Evolutionary conservation across 1,284 basidiomycete genomes (phyloP).

Genomic region (Pseudozyma pruni): DNA sequence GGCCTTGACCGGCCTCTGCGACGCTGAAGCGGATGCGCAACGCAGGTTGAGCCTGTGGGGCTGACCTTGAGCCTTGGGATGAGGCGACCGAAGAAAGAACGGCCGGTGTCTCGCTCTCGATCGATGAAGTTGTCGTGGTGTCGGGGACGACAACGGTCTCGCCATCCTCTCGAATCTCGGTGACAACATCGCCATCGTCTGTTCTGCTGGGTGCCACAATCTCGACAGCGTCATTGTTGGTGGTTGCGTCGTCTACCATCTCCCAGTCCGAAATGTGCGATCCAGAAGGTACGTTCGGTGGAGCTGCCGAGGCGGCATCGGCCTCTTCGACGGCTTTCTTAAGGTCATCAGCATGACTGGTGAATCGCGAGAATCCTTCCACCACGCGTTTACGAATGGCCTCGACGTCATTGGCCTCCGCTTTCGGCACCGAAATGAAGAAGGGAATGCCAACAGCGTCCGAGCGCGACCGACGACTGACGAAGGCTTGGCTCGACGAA

Average conservation of each 20-base stretch:
- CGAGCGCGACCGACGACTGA: constrained; percentile 29
- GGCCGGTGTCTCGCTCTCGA: not conserved
- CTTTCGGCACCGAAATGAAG: constrained; percentile 57
- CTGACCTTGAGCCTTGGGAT: not conserved
- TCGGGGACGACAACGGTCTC: constrained; percentile 42
- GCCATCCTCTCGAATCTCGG: constrained; percentile 52
- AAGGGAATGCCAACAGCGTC: constrained; percentile 61
- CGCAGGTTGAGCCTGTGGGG: constrained; percentile 4
- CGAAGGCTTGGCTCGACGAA: constrained; percentile 36
- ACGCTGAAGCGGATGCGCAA: constrained; percentile 40
- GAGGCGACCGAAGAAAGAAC: not conserved
- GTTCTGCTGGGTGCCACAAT: constrained; percentile 19
- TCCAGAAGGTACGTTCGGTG: constrained; percentile 1
- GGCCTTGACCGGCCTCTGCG: constrained; percentile 39
- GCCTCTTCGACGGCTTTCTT: constrained; percentile 19
- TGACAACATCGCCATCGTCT: constrained; percentile 29
- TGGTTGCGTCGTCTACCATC: constrained; percentile 37
- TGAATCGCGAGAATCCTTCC: constrained; percentile 47
- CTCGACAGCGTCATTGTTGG: constrained; percentile 19
- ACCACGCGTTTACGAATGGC: constrained; percentile 44
- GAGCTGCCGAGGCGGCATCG: not conserved
- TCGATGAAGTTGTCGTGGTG: not conserved
- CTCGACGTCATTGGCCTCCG: constrained; percentile 40
- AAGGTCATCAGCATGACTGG: constrained; percentile 18
- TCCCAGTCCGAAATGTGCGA: constrained; percentile 46